These are phyloP conservation scores for Kockiozyma suomiensis DNA, from an alignment of 805 yeast species.

Conservation along the genomic window DNA sequence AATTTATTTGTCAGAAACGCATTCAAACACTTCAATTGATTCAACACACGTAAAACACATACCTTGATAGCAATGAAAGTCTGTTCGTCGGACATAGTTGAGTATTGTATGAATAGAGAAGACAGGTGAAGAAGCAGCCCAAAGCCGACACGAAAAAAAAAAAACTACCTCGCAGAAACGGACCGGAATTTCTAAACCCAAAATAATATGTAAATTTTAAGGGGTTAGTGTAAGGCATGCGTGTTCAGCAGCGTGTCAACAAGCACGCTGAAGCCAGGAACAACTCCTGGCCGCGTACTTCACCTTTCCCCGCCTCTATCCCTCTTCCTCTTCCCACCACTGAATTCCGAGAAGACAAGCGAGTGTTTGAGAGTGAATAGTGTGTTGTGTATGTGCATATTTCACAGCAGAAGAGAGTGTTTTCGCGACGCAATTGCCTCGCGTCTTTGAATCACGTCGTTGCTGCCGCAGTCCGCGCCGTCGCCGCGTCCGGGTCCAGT, in stretches of 20 bases:
- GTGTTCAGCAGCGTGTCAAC: too few relatives aligned
- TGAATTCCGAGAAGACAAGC: background rate
- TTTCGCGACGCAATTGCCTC: conserved; percentile 9
- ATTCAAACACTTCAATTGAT: background rate
- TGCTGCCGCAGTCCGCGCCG: conserved; percentile 16
- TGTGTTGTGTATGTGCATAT: background rate
- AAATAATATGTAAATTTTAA: background rate
- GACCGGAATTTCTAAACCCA: background rate
- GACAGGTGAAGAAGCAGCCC: conserved; percentile 4
- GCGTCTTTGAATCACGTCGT: conserved; percentile 23
- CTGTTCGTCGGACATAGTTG: conserved; percentile 35
- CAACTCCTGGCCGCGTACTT: background rate
- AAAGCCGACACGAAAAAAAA: background rate
- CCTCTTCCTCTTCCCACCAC: background rate
- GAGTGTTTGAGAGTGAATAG: background rate
- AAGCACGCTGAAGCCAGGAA: too few relatives aligned
- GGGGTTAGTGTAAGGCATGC: too few relatives aligned
- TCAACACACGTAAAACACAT: conserved; percentile 20
- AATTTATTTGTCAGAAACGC: background rate
- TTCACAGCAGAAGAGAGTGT: background rate
- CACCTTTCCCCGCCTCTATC: background rate
- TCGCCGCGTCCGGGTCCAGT: conserved; percentile 22
- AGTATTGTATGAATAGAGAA: conserved; percentile 23
- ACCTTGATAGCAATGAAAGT: conserved; percentile 48
- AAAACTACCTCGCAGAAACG: background rate